Conservation (phyloP, 1,139 yeast species). For the Kodamaea arcana region DNA sequence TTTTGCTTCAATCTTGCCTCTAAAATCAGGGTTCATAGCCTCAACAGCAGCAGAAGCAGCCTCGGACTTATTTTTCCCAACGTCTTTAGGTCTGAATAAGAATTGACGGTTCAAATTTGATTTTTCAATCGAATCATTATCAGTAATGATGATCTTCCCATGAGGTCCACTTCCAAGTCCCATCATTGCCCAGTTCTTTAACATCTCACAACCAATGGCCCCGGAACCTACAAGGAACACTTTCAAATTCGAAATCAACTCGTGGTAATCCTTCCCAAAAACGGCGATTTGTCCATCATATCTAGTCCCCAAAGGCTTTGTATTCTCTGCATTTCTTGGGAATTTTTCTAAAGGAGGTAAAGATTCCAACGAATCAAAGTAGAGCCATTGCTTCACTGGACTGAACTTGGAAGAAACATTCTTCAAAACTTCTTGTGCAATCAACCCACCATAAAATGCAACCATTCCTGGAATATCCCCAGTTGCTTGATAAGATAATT, state of each 20-base stretch:
- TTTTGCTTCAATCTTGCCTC: slow-evolving; percentile 69
- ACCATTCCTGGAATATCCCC: slow-evolving; percentile 91
- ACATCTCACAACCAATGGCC: slow-evolving; percentile 99
- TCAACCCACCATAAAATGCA: slow-evolving; percentile 90
- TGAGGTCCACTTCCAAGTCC: slow-evolving; percentile 91
- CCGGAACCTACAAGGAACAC: slow-evolving; percentile 96
- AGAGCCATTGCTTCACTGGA: slow-evolving; percentile 87
- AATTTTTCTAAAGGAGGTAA: slow-evolving; percentile 58
- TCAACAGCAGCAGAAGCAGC: slow-evolving; percentile 84
- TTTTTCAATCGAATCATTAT: slow-evolving; percentile 92
- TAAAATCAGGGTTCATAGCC: slow-evolving; percentile 79
- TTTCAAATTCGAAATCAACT: slow-evolving; percentile 66
- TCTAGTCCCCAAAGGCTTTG: slow-evolving; percentile 73
- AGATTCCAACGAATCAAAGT: slow-evolving; percentile 91
- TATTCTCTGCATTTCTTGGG: slow-evolving; percentile 65
- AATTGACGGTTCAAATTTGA: slow-evolving; percentile 95
- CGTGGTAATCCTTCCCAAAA: slow-evolving; percentile 77
- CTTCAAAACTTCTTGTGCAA: slow-evolving; percentile 95
- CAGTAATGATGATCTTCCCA: slow-evolving; percentile 84
- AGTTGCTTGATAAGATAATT: slow-evolving; percentile 76
- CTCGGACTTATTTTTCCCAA: slow-evolving; percentile 85
- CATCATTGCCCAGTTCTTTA: slow-evolving; percentile 96
- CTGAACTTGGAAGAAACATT: slow-evolving; percentile 92
- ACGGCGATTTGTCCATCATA: slow-evolving; percentile 94
- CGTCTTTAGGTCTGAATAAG: slow-evolving; percentile 89